Evolutionary conservation across 768 basidiomycete species (phyloP), one percentile per base, ranked within the genome.

Genomic region (Trametes cingulata): DNA sequence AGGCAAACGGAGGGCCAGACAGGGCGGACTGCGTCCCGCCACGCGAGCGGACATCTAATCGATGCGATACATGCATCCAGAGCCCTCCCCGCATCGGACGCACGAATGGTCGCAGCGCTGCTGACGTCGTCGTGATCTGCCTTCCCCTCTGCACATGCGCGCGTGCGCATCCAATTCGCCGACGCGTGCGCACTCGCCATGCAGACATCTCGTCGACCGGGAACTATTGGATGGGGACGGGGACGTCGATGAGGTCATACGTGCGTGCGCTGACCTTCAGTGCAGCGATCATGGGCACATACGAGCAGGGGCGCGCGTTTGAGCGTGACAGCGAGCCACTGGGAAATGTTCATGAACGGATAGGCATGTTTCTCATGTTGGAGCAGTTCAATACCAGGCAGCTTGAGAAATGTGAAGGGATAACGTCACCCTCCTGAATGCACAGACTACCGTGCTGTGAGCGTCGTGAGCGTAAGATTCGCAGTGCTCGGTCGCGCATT

Each of bases 31-130:
- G 20, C 19, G 14, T 24, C 29, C 2, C 6, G 55, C 56, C 56
- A 49, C 56, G 47, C 56, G 56, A 49, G 56, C 56, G 36, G 41
- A 7, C 41, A 24, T 40, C 46, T 49, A 39, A 57, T 57, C 47
- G 56, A 57, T 57, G 47, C 56, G 56, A 49, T 49, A 41, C 36
- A 49, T 57, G 27, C 56, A 27, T 41, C 37, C 6, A 13, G 35
- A 13, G 35, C 36, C 35, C 9, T 22, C 37, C 47, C 20, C 5
- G 45, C 14, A 55, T 55, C 53, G 53, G 35, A 12, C 42, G 53
- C 19, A 25, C 53, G 33, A 33, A 40, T 41, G 37, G 45, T 48
- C 17, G 55, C 55, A 24, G 43, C 37, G 46, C 39, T 27, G 46
- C 43, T 56, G 55, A 56, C 46, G 55, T 56, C 36, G 55, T 6